Evolutionary conservation across 2,329 filamentous ascomycete genomes (phyloP).

Genomic region (Fusarium sp.): DNA sequence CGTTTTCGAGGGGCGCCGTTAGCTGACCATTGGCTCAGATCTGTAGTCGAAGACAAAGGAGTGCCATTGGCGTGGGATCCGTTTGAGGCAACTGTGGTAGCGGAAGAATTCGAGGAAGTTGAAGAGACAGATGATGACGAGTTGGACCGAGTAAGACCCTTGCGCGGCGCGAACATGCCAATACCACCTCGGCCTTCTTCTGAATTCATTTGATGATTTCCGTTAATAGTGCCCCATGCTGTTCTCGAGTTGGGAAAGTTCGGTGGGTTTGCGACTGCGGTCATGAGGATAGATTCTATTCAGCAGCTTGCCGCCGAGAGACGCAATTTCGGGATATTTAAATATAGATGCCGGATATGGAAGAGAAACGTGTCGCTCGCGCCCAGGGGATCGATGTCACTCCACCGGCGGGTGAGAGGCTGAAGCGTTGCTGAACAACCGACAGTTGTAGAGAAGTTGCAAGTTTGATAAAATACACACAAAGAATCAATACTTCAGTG

Average conservation of each 20-base stretch:
- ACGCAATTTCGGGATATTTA: conserved; percentile 34
- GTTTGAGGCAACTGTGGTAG: conserved; percentile 71
- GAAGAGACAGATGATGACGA: conserved; percentile 94
- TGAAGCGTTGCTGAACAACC: conserved; percentile 6
- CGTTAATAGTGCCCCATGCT: conserved; percentile 72
- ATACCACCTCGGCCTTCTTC: conserved; percentile 78
- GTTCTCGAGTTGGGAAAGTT: conserved; percentile 72
- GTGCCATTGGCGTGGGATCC: conserved; percentile 72
- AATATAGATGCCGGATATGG: conserved; percentile 27
- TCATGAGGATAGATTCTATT: conserved; percentile 63
- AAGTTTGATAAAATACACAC: conserved; percentile 18
- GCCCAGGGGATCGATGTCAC: conserved; percentile 36
- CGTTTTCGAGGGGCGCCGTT: conserved; percentile 63
- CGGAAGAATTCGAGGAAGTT: conserved; percentile 73
- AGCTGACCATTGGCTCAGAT: conserved; percentile 62
- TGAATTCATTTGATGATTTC: conserved; percentile 75
- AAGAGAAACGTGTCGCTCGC: conserved; percentile 39
- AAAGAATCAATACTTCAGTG: conserved; percentile 17
- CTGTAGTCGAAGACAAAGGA: conserved; percentile 58
- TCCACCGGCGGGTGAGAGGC: conserved; percentile 28
- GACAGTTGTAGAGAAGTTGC: conserved; percentile 2
- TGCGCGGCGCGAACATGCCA: conserved; percentile 86
- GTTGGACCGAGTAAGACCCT: conserved; percentile 85
- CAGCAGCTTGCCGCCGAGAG: conserved; percentile 37
- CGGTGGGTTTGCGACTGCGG: conserved; percentile 73